A percentile compares a stretch with the other conserved stretches of the same genome.
Evolutionary conservation across 805 yeast species (phyloP).

Genomic region (Torulaspora gathmanii): DNA sequence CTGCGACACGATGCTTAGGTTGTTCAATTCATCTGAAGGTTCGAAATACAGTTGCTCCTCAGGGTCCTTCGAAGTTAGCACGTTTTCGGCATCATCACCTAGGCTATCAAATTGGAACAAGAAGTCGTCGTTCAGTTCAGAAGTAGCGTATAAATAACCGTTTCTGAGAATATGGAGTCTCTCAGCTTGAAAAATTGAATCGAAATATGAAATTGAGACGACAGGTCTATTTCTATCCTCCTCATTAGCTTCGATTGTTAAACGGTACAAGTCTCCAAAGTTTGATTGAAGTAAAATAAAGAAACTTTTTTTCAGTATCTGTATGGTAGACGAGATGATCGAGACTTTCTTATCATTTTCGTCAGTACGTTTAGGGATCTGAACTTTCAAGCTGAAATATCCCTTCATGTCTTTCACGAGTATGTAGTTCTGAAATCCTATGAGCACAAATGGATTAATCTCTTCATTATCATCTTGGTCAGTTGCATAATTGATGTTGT

Average conservation of each 20-base stretch:
- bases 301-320: slow-evolving; percentile 55
- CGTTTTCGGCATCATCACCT: slow-evolving; percentile 53
- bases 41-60: slow-evolving; percentile 30
- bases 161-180: slow-evolving; percentile 58
- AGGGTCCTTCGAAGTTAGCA: slow-evolving; percentile 32
- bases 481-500: slow-evolving; percentile 16
- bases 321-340: slow-evolving; percentile 58
- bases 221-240: slow-evolving; percentile 36
- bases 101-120: slow-evolving; percentile 76
- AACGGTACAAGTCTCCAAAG: slow-evolving; percentile 71
- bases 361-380: slow-evolving; percentile 51
- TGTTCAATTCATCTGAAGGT: slow-evolving; percentile 41
- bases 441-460: slow-evolving; percentile 38
- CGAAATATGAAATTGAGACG: slow-evolving; percentile 64
- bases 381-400: slow-evolving; percentile 38
- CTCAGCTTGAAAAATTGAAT: slow-evolving; percentile 59
- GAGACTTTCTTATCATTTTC: slow-evolving; percentile 18
- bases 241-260: slow-evolving; percentile 47
- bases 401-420: slow-evolving; percentile 46
- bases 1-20: slow-evolving; percentile 55
- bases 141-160: slow-evolving; percentile 70
- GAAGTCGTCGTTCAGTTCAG: slow-evolving; percentile 56
- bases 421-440: slow-evolving; percentile 55
- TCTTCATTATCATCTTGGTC: slow-evolving; percentile 57
- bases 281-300: slow-evolving; percentile 68